Evolutionary conservation across 495 filamentous ascomycete species (phyloP), one percentile per base, ranked within the genome.

Genomic region (Pseudotulostoma volvatum): DNA sequence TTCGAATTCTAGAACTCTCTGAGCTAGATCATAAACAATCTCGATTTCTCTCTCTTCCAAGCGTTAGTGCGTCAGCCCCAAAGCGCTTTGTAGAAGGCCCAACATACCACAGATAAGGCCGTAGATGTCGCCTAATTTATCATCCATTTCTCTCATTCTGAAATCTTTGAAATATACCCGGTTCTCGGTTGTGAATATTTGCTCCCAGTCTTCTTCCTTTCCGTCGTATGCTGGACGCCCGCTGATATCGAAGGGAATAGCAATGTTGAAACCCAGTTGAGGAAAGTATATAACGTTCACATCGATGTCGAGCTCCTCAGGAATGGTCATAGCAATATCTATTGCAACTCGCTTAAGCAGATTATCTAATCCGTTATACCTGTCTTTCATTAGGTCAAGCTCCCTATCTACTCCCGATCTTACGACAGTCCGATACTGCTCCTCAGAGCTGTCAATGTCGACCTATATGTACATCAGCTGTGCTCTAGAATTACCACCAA

Each of bases 281-380:
- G 85, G 86, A 46, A 94, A 84, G 53, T 87, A 87, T 15, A 92
- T 79, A 36, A 81, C 76, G 40, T 81, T 83, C 57, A 95, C 46
- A 51, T 76, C 59, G 40, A 76, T 51, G 57, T 68, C 58, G 52
- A 81, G 47, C 45, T 62, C 47, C 42, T 61, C 60, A 0, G 90
- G 88, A 9, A 88, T 61, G 1, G 65, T 69, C 8, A 50, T 54
- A 3, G 73, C 67, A 37, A 93, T 63, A 3, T 70, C 60, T 16
- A 65, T 62, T n/a, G 73, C 75, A 9, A 82, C 70, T 21, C 69
- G 54, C 8, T 74, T 75, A 16, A 97, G 69, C 21, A 93, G 59
- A 41, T 69, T 68, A 42, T 76, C 76, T 39, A 93, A 64, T 2
- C 84, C 82, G 41, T 85, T 72, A 43, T 90, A 93, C 17, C 63